Evolutionary conservation across 345 rosid genomes (phyloP), one percentile per base, ranked within the genome.

Genomic region (Ailanthus altissimus): DNA sequence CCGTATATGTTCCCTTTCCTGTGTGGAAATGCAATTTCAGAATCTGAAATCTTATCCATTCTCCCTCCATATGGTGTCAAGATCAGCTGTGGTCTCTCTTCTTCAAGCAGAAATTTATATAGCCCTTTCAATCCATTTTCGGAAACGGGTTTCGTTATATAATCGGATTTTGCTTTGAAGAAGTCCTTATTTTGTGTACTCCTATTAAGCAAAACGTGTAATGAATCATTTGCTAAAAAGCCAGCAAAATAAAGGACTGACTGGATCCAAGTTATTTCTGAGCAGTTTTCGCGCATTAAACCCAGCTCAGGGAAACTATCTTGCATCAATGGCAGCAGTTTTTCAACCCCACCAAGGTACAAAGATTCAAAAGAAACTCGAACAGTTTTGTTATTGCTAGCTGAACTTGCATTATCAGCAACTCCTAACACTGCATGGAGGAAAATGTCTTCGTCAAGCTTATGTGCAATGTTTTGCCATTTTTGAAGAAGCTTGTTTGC

Each of bases 21-120:
- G 56, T 89, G 93, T 1, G 96, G 93, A 73, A 89, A 91, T 0
- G 92, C 79, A 8, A 88, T 85, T 36, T 70, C 83, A 0, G 81
- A 57, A 4, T 54, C 70, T 0, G 86, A 71, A 15, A 89, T 88
- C 77, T 81, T 82, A 40, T 79, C 80, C 83, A 91, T 79, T 73
- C 25, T 85, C 20, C 93, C 93, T 14, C 95, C 95, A 5, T 86
- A 86, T 5, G 97, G 94, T 25, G 83, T 85, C 69, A 88, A 86
- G 72, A 77, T 83, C 84, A 88, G 43, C 23, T 50, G 51, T 3
- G 80, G 67, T 20, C 74, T 73, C 14, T 75, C 81, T 21, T 56
- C 67, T 38, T 74, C 69, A 32, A 66, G 76, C 43, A 82, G 20
- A 72, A 46, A 67, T 32, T 81, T 75, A 78, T 83, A 87, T 4